phyloP scores from a whole-genome alignment of 2,329 filamentous ascomycete genomes.

The Phialocephala subalpina region DNA sequence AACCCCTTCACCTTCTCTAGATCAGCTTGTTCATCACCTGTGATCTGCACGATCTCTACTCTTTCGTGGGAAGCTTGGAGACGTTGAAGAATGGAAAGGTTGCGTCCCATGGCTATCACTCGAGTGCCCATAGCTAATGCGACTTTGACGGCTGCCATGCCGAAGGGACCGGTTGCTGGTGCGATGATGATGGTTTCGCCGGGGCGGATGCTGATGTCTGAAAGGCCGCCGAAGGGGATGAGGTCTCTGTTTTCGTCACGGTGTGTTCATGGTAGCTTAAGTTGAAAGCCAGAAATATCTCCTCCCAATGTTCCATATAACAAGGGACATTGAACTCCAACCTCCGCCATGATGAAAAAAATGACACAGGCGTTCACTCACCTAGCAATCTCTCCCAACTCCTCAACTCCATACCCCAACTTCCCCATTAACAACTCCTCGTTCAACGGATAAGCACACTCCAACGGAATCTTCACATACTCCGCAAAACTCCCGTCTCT shows the following conservation, averaged over 20 bases:
- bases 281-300: too few species aligned
- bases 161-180: conserved; percentile 56
- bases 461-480: conserved; percentile 46
- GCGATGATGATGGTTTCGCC: conserved; percentile 55
- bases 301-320: too few species aligned
- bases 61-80: conserved; percentile 42
- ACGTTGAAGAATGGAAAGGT: conserved; percentile 45
- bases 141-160: conserved; percentile 52
- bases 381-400: not conserved
- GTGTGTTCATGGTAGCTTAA: not conserved
- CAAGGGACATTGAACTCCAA: too few species aligned
- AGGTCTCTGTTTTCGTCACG: too few species aligned
- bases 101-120: conserved; percentile 59
- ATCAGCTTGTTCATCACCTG: conserved; percentile 47
- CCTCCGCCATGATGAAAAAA: too few species aligned
- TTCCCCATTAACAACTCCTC: conserved; percentile 40
- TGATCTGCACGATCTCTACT: conserved; percentile 52
- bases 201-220: conserved; percentile 50
- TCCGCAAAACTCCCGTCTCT: conserved; percentile 45
- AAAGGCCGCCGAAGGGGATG: conserved; percentile 55
- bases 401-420: conserved; percentile 28
- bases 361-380: not conserved
- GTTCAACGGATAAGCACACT: conserved; percentile 47
- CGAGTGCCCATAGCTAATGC: conserved; percentile 57
- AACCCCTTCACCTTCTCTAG: conserved; percentile 33